Conservation (phyloP, 2,329 filamentous ascomycete species). For the Pyricularia grisea region DNA sequence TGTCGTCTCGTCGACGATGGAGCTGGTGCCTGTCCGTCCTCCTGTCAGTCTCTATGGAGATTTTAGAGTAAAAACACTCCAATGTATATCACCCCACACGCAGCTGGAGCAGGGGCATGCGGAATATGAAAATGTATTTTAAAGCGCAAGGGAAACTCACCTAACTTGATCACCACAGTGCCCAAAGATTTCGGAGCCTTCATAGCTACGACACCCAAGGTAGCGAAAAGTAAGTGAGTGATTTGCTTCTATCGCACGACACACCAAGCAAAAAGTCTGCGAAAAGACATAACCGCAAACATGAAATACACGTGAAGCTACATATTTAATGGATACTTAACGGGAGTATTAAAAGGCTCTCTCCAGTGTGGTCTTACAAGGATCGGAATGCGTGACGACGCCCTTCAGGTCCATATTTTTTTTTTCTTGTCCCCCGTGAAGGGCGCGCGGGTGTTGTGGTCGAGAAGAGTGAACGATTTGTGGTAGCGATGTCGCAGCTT, state of each 20-base stretch:
- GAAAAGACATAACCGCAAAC: neutral
- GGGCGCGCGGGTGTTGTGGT: neutral
- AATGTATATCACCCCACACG: neutral
- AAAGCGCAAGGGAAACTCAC: slow-evolving; percentile 37
- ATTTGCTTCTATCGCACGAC: neutral
- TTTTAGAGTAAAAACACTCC: neutral
- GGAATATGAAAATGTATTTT: neutral
- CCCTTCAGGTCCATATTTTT: slow-evolving; percentile 7
- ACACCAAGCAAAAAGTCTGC: neutral
- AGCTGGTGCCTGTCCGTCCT: slow-evolving; percentile 69
- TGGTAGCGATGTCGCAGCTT: neutral
- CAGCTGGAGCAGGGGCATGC: neutral
- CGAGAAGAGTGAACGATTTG: neutral
- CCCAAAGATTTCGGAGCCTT: slow-evolving; percentile 55
- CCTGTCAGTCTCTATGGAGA: slow-evolving; percentile 4
- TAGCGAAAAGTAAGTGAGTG: neutral
- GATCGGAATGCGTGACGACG: neutral
- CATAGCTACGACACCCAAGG: slow-evolving; percentile 38
- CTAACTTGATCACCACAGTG: slow-evolving; percentile 75
- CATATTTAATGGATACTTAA: neutral
- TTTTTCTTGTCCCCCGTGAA: neutral
- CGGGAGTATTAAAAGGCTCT: neutral
- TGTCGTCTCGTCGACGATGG: slow-evolving; percentile 94
- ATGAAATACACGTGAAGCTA: neutral
- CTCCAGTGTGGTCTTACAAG: slow-evolving; percentile 5